These are phyloP conservation scores for Colletotrichum brevisporum DNA, from an alignment of 2,329 filamentous ascomycete species.

Conservation along the genomic window DNA sequence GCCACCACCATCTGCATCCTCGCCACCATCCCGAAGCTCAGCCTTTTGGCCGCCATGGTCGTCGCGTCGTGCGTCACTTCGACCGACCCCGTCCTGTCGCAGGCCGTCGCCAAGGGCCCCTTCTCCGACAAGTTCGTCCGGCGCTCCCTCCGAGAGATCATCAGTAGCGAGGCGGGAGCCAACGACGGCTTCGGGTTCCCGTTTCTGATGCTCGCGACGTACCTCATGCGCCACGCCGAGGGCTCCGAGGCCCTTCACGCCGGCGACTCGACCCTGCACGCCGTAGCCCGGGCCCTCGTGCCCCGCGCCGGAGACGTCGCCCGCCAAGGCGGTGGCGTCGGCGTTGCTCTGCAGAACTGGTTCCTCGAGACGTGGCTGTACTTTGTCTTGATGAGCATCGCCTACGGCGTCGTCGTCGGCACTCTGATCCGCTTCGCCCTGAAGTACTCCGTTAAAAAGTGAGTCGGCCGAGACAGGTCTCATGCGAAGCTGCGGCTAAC, in stretches of 20 bases:
- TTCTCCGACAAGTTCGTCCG: constrained; percentile 74
- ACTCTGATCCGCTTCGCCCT: constrained; percentile 62
- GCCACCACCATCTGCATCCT: constrained; percentile 69
- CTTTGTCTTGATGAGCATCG: constrained; percentile 66
- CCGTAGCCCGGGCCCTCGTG: constrained; percentile 11
- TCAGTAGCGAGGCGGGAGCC: constrained; percentile 72
- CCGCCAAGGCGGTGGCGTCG: constrained; percentile 65
- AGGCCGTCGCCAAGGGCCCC: constrained; percentile 73
- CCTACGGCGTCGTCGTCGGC: constrained; percentile 67
- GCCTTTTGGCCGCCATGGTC: constrained; percentile 67
- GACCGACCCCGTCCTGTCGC: constrained; percentile 74
- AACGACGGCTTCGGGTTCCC: constrained; percentile 76
- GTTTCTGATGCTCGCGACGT: constrained; percentile 71
- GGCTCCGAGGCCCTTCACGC: constrained; percentile 43
- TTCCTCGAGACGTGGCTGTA: constrained; percentile 73
- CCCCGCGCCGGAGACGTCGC: constrained; percentile 56
- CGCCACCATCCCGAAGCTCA: constrained; percentile 67
- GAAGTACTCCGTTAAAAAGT: constrained; percentile 56
- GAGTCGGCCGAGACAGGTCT: constrained; percentile 10
- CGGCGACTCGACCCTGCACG: constrained; percentile 1
- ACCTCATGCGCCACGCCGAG: constrained; percentile 69
- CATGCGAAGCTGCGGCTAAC: background rate
- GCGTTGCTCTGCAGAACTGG: constrained; percentile 69
- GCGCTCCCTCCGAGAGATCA: constrained; percentile 70
- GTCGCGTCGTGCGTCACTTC: constrained; percentile 74